phyloP scores from a whole-genome alignment of 495 filamentous ascomycete genomes.

The Penicillium diatomitis region DNA sequence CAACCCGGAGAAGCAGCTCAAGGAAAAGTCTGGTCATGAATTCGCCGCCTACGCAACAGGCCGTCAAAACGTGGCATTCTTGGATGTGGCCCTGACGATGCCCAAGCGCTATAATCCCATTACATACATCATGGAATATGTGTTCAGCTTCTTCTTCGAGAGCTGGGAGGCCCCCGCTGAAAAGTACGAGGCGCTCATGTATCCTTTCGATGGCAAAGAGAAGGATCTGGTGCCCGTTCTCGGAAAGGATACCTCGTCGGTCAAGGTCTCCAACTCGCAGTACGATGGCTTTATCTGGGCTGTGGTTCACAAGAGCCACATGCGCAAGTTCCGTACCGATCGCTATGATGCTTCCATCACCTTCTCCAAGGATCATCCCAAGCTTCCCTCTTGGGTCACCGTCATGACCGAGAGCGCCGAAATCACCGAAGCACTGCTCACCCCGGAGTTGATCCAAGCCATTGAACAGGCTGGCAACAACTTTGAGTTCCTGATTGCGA shows the following conservation, averaged over 20 bases:
- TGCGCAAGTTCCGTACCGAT: slow-evolving; percentile 83
- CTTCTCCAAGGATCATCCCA: slow-evolving; percentile 78
- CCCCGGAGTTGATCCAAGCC: slow-evolving; percentile 73
- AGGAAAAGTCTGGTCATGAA: slow-evolving; percentile 76
- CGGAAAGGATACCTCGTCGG: slow-evolving; percentile 31
- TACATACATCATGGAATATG: slow-evolving; percentile 55
- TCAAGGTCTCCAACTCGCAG: slow-evolving; percentile 57
- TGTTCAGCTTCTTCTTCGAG: slow-evolving; percentile 71
- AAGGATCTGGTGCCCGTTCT: slow-evolving; percentile 59
- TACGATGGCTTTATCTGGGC: slow-evolving; percentile 94
- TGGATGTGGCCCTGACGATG: slow-evolving; percentile 74
- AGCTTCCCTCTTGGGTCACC: slow-evolving; percentile 84
- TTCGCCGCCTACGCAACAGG: slow-evolving; percentile 88
- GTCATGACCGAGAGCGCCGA: slow-evolving; percentile 96
- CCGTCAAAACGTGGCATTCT: slow-evolving; percentile 83
- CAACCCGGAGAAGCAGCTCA: slow-evolving; percentile 54
- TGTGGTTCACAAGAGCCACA: slow-evolving; percentile 86
- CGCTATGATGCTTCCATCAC: slow-evolving; percentile 93
- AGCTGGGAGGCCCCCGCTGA: slow-evolving; percentile 60
- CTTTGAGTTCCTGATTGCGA: slow-evolving; percentile 81
- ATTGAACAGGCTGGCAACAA: slow-evolving; percentile 70
- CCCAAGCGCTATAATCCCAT: slow-evolving; percentile 87
- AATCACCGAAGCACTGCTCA: slow-evolving; percentile 80
- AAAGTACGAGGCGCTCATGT: slow-evolving; percentile 60
- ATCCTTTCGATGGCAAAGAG: slow-evolving; percentile 90